Base-by-base conservation (phyloP, 2,329 filamentous ascomycete genomes). In the Sclerotinia glacialis region DNA sequence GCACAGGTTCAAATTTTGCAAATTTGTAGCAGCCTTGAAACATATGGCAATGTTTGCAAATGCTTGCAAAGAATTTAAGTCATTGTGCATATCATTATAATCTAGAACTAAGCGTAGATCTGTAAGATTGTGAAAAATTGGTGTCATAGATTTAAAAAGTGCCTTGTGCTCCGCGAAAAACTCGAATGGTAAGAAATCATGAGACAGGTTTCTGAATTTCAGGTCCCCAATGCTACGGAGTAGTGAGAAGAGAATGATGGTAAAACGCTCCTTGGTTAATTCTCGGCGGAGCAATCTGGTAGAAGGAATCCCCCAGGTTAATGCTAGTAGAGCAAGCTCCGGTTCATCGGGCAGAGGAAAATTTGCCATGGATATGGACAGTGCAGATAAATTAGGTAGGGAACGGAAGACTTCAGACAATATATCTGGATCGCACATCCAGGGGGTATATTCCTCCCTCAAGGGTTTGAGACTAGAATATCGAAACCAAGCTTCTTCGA, bases 391-490 rank as follows among this genome's bases (percentile, higher is more conserved):
- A 56, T 72, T 72, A 8, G 64, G 60, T 16, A 76, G 60, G 5
- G 42, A 50, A 6, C 56, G 50, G 55, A 76, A 73, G 3, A 69
- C 61, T 18, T 44, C 47, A 4, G 59, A 68, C 16, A 76, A 47
- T 11, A 53, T 52, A 16, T 64, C 62, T 12, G 55, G 26, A 26
- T 72, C 63, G 56, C 72, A 75, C 16, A 68, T 68, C 3, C 50
- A 62, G n/a, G 69, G 67, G 50, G 71, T 61, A 64, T 74, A 71
- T 44, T 60, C 59, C 37, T 73, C 73, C 44, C 74, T 77, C 31
- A 74, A 65, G 49, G 69, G 68, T 61, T 74, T 76, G 16, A 78
- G 69, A 3, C 65, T 64, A 54, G 72, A 71, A 65, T 77, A 77
- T 23, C 72, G 69, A 3, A 70, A 69, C 73, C 76, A 76, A 21